Evolutionary conservation across 2,329 filamentous ascomycete species (phyloP).

Genomic region (Alternaria burnsii): DNA sequence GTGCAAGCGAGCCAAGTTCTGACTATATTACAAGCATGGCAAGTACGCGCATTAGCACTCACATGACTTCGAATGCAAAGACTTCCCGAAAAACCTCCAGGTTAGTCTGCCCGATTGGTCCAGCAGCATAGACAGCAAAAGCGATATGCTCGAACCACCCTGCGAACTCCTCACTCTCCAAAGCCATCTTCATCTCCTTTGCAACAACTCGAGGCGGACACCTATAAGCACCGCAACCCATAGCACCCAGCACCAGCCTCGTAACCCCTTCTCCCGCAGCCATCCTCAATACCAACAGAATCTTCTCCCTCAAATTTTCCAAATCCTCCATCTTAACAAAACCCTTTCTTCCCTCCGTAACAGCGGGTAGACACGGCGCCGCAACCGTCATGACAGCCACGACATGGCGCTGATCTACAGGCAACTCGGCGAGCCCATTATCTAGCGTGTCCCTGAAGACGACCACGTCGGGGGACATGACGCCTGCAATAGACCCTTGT

Average conservation of each 20-base stretch:
- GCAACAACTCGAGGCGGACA: constrained; percentile 31
- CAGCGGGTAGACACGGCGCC: constrained; percentile 22
- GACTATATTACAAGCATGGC: not conserved
- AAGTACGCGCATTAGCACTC: not conserved
- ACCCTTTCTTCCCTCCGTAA: constrained; percentile 11
- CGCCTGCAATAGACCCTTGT: constrained; percentile 25
- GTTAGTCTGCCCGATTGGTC: constrained; percentile 18
- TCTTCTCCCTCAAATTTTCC: constrained; percentile 27
- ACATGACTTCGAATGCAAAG: not conserved
- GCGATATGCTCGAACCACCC: constrained; percentile 31
- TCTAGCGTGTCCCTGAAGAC: constrained; percentile 33
- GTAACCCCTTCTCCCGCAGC: constrained; percentile 26
- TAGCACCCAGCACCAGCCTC: constrained; percentile 32
- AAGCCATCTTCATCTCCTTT: constrained; percentile 23
- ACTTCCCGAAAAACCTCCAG: constrained; percentile 11
- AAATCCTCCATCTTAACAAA: constrained; percentile 22
- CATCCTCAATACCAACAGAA: constrained; percentile 27
- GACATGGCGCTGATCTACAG: constrained; percentile 15
- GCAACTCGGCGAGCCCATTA: constrained; percentile 24
- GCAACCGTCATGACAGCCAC: constrained; percentile 33
- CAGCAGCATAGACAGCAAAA: constrained; percentile 32
- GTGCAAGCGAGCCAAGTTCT: not conserved
- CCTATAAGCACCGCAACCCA: constrained; percentile 35
- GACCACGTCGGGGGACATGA: constrained; percentile 30
- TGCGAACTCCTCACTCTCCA: constrained; percentile 27